phyloP scores from a whole-genome alignment of 1,284 basidiomycete species.

The Malassezia arunalokei region DNA sequence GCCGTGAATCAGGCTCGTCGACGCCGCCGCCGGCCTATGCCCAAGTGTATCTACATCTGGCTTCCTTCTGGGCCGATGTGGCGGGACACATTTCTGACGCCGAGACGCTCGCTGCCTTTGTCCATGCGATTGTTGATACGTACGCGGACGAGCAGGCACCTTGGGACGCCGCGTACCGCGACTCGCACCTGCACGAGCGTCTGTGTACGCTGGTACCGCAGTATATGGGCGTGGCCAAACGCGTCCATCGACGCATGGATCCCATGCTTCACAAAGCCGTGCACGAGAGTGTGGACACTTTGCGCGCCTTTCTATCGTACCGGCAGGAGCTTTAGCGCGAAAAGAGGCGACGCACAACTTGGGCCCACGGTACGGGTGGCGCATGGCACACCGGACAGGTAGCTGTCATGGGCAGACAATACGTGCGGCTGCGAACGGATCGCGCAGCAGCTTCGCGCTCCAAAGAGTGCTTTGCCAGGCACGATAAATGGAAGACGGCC shows the following conservation, averaged over 20 bases:
- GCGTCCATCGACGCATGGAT: constrained; percentile 1
- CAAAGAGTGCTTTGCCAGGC: constrained; percentile 4
- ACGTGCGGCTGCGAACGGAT: not conserved
- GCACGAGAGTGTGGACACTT: constrained; percentile 35
- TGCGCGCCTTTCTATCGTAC: constrained; percentile 14
- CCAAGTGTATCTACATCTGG: constrained; percentile 3
- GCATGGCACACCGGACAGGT: constrained; percentile 3
- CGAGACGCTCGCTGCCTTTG: constrained; percentile 66
- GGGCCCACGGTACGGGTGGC: constrained; percentile 5
- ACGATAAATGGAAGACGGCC: constrained; percentile 9
- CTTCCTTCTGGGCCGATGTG: constrained; percentile 5
- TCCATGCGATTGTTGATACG: constrained; percentile 80
- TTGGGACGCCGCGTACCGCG: constrained; percentile 67
- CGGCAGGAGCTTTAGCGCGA: constrained; percentile 4
- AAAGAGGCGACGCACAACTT: constrained; percentile 10
- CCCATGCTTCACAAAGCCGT: constrained; percentile 1
- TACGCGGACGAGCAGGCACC: constrained; percentile 77
- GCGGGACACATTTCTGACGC: constrained; percentile 42
- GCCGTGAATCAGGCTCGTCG: not conserved
- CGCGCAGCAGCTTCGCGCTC: not conserved
- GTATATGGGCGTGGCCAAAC: constrained; percentile 49
- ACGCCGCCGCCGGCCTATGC: constrained; percentile 1
- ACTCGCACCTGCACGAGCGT: constrained; percentile 52
- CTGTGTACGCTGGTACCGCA: constrained; percentile 54
- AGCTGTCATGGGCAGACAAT: constrained; percentile 7